A percentile compares a stretch with the other conserved stretches of the same genome.
Conservation (phyloP, 495 filamentous ascomycete genomes). For the Xylaria sp. region DNA sequence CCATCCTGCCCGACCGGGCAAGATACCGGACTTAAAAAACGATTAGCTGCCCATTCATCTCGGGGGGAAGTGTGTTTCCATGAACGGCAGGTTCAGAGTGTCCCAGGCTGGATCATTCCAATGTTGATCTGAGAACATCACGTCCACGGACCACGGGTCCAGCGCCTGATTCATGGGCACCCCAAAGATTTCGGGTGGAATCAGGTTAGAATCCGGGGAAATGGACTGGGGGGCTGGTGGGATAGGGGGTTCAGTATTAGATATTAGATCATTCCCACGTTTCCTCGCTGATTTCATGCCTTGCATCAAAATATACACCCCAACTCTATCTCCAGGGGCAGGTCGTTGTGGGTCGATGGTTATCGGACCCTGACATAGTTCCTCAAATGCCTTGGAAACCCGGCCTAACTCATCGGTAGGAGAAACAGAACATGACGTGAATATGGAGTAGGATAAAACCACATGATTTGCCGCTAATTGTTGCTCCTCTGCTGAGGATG, state of each 20-base stretch:
- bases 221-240: not conserved
- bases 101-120: conserved; percentile 21
- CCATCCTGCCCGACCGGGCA: not conserved
- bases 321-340: conserved; percentile 3
- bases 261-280: not conserved
- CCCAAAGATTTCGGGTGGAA: not conserved
- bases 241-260: not conserved
- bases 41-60: not conserved
- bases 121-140: conserved; percentile 15
- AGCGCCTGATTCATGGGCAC: not conserved
- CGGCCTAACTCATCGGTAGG: conserved; percentile 34
- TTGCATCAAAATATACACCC: not conserved
- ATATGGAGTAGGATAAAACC: conserved; percentile 36
- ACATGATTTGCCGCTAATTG: conserved; percentile 42
- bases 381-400: conserved; percentile 35
- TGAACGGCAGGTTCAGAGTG: conserved; percentile 13
- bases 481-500: conserved; percentile 36
- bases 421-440: conserved; percentile 27
- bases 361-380: conserved; percentile 33
- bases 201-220: not conserved
- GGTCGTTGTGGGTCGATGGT: conserved; percentile 19
- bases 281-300: not conserved
- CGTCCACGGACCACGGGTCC: conserved; percentile 2
- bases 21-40: not conserved
- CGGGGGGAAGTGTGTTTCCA: not conserved